Evolutionary conservation across 2,329 filamentous ascomycete genomes (phyloP).

Genomic region (Aureobasidium sp.): DNA sequence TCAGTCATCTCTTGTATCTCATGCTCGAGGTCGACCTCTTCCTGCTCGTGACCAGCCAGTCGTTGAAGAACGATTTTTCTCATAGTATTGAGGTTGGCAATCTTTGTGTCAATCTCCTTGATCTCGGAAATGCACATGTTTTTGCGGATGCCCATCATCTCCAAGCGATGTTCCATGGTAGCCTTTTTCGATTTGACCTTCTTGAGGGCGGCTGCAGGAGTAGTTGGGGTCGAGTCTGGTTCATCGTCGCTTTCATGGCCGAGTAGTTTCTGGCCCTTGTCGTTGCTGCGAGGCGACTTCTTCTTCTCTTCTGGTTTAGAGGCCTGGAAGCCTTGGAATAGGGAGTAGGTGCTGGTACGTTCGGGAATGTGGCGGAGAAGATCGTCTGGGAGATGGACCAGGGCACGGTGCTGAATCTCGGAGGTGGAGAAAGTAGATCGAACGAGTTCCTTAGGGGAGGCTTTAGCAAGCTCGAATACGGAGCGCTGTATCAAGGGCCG

Average conservation of each 20-base stretch:
- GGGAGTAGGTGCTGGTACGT: constrained; percentile 73
- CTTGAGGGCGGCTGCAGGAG: constrained; percentile 53
- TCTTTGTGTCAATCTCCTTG: constrained; percentile 92
- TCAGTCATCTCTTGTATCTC: constrained; percentile 59
- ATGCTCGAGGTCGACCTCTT: constrained; percentile 83
- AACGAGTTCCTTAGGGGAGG: constrained; percentile 87
- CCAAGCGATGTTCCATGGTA: constrained; percentile 71
- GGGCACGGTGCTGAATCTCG: constrained; percentile 89
- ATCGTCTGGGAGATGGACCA: constrained; percentile 83
- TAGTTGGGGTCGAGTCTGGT: constrained; percentile 40
- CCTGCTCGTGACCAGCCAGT: constrained; percentile 76
- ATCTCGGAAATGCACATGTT: constrained; percentile 98
- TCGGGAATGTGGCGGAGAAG: constrained; percentile 84
- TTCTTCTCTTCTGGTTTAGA: constrained; percentile 71
- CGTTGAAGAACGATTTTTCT: constrained; percentile 84
- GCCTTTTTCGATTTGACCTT: constrained; percentile 75
- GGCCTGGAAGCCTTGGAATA: constrained; percentile 95
- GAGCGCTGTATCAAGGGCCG: constrained; percentile 77
- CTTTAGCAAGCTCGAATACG: constrained; percentile 84
- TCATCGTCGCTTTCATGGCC: constrained; percentile 45
- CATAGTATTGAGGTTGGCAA: constrained; percentile 87
- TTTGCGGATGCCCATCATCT: constrained; percentile 87
- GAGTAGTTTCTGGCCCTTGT: constrained; percentile 68
- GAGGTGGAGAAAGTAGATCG: constrained; percentile 80
- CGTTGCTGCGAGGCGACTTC: constrained; percentile 51